phyloP scores from a whole-genome alignment of 106 monocot species.

The Apostasia ramifera region DNA sequence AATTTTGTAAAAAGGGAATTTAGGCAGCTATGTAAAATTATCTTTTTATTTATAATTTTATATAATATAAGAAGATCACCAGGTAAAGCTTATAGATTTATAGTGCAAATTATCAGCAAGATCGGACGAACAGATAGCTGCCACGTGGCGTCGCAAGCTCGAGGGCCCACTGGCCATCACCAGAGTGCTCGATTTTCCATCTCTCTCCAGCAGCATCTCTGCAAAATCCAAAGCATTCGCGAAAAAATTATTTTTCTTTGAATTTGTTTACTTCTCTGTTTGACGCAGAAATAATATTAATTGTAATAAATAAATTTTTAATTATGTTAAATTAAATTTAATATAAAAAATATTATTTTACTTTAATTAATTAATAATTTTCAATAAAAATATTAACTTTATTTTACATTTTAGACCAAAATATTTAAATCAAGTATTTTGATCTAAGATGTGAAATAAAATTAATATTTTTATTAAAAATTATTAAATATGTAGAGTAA shows the following conservation, averaged over 20 bases:
- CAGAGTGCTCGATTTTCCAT: slow-evolving; percentile 19
- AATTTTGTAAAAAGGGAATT: too few species aligned
- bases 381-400: too few species aligned
- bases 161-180: slow-evolving; percentile 61
- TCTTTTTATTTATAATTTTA: background rate
- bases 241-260: background rate
- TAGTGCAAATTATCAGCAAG: slow-evolving; percentile 51
- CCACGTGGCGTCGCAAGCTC: slow-evolving; percentile 50
- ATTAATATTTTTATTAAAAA: background rate
- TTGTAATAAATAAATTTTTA: background rate
- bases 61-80: slow-evolving; percentile 51
- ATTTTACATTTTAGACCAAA: too few species aligned
- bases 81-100: slow-evolving; percentile 67
- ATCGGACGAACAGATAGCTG: slow-evolving; percentile 46
- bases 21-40: background rate
- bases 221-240: background rate
- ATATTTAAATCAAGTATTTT: too few species aligned
- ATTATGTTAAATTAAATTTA: background rate
- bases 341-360: background rate
- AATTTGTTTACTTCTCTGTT: background rate
- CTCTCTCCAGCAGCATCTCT: slow-evolving; percentile 45
- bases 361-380: too few species aligned
- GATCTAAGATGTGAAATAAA: background rate
- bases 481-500: background rate
- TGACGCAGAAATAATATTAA: background rate